Conservation (phyloP, 1,284 basidiomycete genomes). For the Xanthoconium separans region DNA sequence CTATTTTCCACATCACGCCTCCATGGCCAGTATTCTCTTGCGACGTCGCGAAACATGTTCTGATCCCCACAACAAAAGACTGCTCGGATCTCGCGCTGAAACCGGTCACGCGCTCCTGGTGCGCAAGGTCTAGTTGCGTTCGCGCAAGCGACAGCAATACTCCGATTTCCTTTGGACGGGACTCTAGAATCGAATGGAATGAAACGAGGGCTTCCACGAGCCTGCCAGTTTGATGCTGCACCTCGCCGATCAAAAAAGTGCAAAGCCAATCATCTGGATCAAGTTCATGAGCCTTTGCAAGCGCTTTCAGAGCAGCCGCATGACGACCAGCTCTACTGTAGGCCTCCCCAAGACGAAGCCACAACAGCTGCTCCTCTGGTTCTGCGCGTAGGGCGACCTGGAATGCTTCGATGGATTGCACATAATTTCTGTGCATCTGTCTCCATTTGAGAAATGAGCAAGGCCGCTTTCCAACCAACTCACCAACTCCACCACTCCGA, state of each 20-base stretch:
- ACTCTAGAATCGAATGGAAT: slow-evolving; percentile 59
- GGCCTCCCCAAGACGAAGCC: slow-evolving; percentile 91
- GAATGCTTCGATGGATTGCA: slow-evolving; percentile 81
- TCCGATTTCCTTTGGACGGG: slow-evolving; percentile 65
- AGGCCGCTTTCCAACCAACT: slow-evolving; percentile 27
- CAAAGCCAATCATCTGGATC: slow-evolving; percentile 81
- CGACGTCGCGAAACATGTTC: slow-evolving; percentile 56
- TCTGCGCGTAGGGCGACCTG: slow-evolving; percentile 87
- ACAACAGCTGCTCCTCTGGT: slow-evolving; percentile 74
- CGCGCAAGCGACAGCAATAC: slow-evolving; percentile 76
- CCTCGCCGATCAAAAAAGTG: slow-evolving; percentile 82
- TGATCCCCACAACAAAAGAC: slow-evolving; percentile 66
- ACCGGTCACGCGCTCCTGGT: slow-evolving; percentile 62
- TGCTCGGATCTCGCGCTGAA: slow-evolving; percentile 74
- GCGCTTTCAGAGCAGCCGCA: slow-evolving; percentile 87
- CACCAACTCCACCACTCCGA: slow-evolving; percentile 91
- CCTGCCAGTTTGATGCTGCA: slow-evolving; percentile 79
- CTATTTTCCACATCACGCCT: slow-evolving; percentile 82
- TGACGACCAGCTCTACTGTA: slow-evolving; percentile 88
- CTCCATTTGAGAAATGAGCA: slow-evolving; percentile 11
- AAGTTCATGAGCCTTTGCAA: slow-evolving; percentile 73
- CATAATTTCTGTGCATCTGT: slow-evolving; percentile 75
- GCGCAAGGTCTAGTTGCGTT: slow-evolving; percentile 73
- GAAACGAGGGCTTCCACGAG: slow-evolving; percentile 73
- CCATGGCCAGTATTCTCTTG: slow-evolving; percentile 61